A percentile compares a stretch with the other conserved stretches of the same genome.
Conservation (phyloP, 2,329 filamentous ascomycete genomes). For the Nothophaeocryptopus gaeumannii region DNA sequence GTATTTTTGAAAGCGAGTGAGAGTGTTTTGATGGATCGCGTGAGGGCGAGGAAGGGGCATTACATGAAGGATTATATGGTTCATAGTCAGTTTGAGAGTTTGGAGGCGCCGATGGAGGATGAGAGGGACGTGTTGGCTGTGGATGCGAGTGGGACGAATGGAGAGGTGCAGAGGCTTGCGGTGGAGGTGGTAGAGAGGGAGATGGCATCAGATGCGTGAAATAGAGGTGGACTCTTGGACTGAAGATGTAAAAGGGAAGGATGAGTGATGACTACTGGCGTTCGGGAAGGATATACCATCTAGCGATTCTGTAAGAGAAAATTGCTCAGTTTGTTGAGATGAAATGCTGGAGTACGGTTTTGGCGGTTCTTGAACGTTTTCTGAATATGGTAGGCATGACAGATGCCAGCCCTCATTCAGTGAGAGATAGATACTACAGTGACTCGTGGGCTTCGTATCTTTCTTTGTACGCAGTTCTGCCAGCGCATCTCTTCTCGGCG, state of each 20-base stretch:
- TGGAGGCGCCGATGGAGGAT: conserved; percentile 75
- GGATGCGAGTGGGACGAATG: conserved; percentile 43
- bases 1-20: conserved; percentile 80
- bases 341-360: not conserved
- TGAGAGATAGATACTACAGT: not conserved
- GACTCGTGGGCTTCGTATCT: not conserved
- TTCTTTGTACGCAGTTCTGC: no score
- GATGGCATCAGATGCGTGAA: conserved; percentile 22
- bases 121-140: conserved; percentile 45
- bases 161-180: conserved; percentile 42
- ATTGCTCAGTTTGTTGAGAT: not conserved
- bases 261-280: conserved; percentile 5
- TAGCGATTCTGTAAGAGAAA: not conserved
- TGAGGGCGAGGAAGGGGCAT: conserved; percentile 72
- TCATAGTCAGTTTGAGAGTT: conserved; percentile 78
- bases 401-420: not conserved
- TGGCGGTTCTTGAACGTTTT: no score
- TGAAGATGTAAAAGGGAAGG: no score
- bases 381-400: no score
- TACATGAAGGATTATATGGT: conserved; percentile 98
- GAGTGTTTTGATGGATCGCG: conserved; percentile 74
- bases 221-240: no score
- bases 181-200: conserved; percentile 39
- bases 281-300: conserved; percentile 11
- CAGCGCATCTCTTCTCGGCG: no score